Percentiles rank a stretch among this genome's conserved stretches.
phyloP scores from a whole-genome alignment of 176 grass and related monocot species.

The Eleusine indica region DNA sequence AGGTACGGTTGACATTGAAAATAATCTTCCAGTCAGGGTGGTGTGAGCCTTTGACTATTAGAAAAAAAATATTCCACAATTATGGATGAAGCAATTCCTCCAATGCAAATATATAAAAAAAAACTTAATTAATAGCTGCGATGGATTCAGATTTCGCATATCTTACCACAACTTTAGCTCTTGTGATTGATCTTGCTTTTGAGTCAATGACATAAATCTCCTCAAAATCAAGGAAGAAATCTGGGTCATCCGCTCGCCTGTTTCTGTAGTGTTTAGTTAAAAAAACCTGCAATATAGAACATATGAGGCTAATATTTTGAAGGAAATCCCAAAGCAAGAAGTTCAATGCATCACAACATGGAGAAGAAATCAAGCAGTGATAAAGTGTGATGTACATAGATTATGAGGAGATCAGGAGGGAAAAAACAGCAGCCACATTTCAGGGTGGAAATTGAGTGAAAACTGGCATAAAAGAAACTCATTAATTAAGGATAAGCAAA shows the following conservation, averaged over 20 bases:
- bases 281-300: slow-evolving; percentile 67
- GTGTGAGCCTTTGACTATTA: neutral
- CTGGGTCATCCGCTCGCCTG: slow-evolving; percentile 62
- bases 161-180: slow-evolving; percentile 87
- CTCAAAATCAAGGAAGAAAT: slow-evolving; percentile 97
- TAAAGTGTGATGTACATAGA: neutral
- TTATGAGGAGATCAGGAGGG: neutral
- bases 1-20: neutral
- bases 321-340: slow-evolving; percentile 1
- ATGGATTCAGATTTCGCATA: neutral
- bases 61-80: neutral
- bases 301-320: neutral
- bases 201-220: slow-evolving; percentile 96
- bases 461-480: neutral
- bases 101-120: slow-evolving; percentile 4
- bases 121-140: neutral
- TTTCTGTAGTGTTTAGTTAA: slow-evolving; percentile 94
- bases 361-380: slow-evolving; percentile 17
- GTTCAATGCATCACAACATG: slow-evolving; percentile 17
- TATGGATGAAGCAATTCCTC: neutral
- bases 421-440: slow-evolving; percentile 16
- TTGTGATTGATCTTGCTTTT: slow-evolving; percentile 84
- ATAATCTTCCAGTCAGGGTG: neutral
- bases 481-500: neutral
- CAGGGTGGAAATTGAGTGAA: neutral